Base-by-base conservation (phyloP, 139 green algal genomes). In the Chlamydomonas asymmetrica region DNA sequence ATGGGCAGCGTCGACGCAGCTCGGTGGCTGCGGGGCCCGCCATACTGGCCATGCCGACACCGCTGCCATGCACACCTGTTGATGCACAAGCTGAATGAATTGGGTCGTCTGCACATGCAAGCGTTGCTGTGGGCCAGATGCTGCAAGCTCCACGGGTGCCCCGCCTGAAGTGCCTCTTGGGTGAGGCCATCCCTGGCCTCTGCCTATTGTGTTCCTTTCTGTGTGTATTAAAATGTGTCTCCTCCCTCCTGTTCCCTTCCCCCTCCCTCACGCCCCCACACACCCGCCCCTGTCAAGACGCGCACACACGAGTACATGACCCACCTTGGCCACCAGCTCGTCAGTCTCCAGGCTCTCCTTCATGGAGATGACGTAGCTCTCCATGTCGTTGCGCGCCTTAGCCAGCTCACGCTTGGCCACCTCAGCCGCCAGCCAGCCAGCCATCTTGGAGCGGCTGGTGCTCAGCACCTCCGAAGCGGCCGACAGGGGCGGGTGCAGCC, bases 351-450 rank as follows among this genome's bases (percentile, higher is more conserved):
- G 49, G 62, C 71, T 73, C 37, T 90, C 87, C 41, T 87, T 76
- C 38, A 74, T 95, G 73, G 75, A 76, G 76, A 97, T 93, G 81
- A 98, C 95, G 91, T 96, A 98, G 3, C 80, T 65, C 85, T 98
- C 95, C 71, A 98, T 78, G 57, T 93, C 89, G 77, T 98, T 98
- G 76, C 93, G 93, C 1, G 89, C 80, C 70, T 87, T 84, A 23
- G 88, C 92, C 10, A 80, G 83, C n/a, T 83, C 81, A 0, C 71
- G 70, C 78, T 93, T 94, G 39, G 73, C 77, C 13, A 68, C 49
- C 75, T 98, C 94, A 0, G 69, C 64, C 22, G 54, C 52, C 23
- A 60, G 59, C 60, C 73, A 86, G 18, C 62, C 60, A 20, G 71
- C 66, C 43, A 83, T 63, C 48, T 66, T 31, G 3, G 57, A 49